Evolutionary conservation across 1,284 basidiomycete genomes (phyloP).

Genomic region (Ustilago bromivora): DNA sequence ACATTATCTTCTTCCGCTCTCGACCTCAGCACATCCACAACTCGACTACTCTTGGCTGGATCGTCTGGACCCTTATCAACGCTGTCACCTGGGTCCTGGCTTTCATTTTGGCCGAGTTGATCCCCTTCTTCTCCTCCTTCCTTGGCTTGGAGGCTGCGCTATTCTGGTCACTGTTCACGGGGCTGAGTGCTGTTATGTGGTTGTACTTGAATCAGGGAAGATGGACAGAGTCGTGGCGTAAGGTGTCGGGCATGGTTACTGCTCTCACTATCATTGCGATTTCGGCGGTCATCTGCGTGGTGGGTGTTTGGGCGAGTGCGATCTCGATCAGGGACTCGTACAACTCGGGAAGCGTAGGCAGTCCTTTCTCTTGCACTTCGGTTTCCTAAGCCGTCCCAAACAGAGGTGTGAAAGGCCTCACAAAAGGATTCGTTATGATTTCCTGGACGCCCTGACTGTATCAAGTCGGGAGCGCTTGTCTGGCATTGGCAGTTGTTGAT

Average conservation of each 20-base stretch:
- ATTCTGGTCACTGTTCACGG: conserved; percentile 61
- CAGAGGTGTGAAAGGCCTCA: neutral
- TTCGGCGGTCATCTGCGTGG: conserved; percentile 68
- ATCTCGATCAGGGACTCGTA: conserved; percentile 68
- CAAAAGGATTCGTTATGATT: neutral
- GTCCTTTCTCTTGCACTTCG: conserved; percentile 68
- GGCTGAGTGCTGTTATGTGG: conserved; percentile 53
- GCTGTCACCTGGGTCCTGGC: conserved; percentile 55
- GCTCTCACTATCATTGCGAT: conserved; percentile 64
- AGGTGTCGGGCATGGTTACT: conserved; percentile 37
- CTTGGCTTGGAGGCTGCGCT: conserved; percentile 57
- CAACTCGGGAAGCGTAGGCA: conserved; percentile 62
- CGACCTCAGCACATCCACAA: conserved; percentile 52
- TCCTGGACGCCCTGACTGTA: neutral
- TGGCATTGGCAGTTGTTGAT: neutral
- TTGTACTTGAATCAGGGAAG: conserved; percentile 58
- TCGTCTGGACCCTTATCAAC: conserved; percentile 59
- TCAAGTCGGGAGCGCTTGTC: neutral
- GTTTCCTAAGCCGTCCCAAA: neutral
- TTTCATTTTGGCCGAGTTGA: conserved; percentile 58
- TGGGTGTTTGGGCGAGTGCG: conserved; percentile 68
- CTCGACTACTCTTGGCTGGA: conserved; percentile 48
- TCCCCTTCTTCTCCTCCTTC: conserved; percentile 60
- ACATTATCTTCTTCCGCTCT: conserved; percentile 54
- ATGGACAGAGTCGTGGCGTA: conserved; percentile 39